Evolutionary conservation across 140 eudicot species (phyloP).

Genomic region (Eryngium alpinum): DNA sequence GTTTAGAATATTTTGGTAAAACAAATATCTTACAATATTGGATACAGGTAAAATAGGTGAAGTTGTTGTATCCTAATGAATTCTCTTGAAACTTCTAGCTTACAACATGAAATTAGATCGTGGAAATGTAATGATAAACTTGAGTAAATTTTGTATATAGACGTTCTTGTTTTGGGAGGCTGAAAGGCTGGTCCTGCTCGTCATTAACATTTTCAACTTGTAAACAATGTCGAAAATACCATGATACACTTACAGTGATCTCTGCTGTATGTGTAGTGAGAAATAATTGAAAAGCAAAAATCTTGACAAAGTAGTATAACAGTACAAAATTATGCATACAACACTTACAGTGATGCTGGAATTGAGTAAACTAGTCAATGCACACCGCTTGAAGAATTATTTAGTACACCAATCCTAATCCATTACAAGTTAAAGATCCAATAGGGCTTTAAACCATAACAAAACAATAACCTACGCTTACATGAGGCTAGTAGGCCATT

Average conservation of each 20-base stretch:
- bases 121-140: not conserved
- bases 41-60: not conserved
- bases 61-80: not conserved
- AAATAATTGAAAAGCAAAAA: not conserved
- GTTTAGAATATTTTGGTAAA: not conserved
- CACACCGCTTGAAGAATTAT: not conserved
- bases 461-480: conserved; percentile 32
- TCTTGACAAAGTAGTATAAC: too few relatives aligned
- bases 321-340: not conserved
- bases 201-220: not conserved
- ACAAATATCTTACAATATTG: not conserved
- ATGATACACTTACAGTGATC: not conserved
- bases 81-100: not conserved
- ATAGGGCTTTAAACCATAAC: not conserved
- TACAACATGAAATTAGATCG: not conserved
- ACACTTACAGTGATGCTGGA: not conserved
- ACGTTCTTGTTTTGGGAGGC: not conserved
- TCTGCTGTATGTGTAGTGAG: not conserved
- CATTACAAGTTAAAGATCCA: not conserved
- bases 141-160: not conserved
- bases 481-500: conserved; percentile 81
- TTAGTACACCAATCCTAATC: not conserved
- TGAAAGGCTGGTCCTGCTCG: not conserved
- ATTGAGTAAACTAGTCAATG: not conserved
- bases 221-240: not conserved